Evolutionary conservation across 345 rosid species (phyloP).

Genomic region (Ricinus communis): DNA sequence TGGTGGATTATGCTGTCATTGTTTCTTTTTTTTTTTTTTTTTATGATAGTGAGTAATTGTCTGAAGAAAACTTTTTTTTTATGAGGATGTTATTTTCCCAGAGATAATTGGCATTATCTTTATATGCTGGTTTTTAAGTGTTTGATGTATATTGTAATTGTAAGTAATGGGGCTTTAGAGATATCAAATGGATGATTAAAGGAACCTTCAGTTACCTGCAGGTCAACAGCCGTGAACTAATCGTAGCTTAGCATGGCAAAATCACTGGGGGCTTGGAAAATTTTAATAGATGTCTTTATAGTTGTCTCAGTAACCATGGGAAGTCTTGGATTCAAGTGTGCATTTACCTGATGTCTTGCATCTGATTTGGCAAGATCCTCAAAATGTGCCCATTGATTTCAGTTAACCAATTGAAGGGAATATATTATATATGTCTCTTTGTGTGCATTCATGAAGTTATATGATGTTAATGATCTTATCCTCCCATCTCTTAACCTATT

Average conservation of each 20-base stretch:
- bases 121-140: no score
- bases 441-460: neutral
- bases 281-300: no score
- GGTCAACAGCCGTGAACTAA: no score
- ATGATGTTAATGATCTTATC: neutral
- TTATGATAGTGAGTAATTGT: neutral
- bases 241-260: no score
- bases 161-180: no score
- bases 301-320: no score
- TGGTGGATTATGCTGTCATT: neutral
- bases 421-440: neutral
- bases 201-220: no score
- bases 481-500: constrained; percentile 7
- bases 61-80: neutral
- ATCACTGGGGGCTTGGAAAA: no score
- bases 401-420: neutral
- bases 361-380: constrained; percentile 1
- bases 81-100: neutral
- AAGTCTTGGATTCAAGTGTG: no score
- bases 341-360: neutral
- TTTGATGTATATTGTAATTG: no score
- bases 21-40: no score
- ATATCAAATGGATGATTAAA: no score
- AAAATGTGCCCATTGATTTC: neutral
- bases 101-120: neutral